These are phyloP conservation scores for Calonectria crousiana DNA, from an alignment of 2,329 filamentous ascomycete species.

Conservation along the genomic window DNA sequence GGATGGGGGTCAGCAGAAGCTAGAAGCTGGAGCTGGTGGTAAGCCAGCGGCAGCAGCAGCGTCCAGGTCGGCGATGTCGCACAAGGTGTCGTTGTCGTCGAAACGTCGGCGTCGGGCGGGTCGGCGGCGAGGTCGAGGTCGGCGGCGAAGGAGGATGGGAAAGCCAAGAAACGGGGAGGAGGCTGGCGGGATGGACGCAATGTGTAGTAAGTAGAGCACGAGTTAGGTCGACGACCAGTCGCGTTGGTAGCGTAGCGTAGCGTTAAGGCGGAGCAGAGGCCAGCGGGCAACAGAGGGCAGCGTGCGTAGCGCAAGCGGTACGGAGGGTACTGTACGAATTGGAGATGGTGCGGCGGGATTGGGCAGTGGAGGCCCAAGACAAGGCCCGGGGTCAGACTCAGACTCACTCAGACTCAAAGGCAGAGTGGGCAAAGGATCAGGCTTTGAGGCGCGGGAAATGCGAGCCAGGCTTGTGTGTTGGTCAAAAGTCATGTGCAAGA, in stretches of 20 bases:
- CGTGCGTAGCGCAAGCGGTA: constrained; percentile 17
- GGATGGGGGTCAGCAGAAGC: constrained; percentile 26
- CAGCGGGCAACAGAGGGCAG: constrained; percentile 16
- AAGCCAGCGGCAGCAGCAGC: constrained; percentile 19
- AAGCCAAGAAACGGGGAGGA: constrained; percentile 30
- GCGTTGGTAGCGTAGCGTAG: constrained; percentile 23
- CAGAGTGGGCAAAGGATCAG: neutral
- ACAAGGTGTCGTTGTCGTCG: constrained; percentile 17
- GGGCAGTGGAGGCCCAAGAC: constrained; percentile 45
- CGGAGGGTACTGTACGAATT: constrained; percentile 21
- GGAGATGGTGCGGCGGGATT: constrained; percentile 38
- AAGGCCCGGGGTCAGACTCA: constrained; percentile 22
- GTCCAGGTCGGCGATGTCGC: constrained; percentile 22
- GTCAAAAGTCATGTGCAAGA: constrained; percentile 16
- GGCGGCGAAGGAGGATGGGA: constrained; percentile 28
- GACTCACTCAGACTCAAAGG: neutral
- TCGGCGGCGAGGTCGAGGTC: constrained; percentile 23
- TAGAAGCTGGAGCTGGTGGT: constrained; percentile 33
- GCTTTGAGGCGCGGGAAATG: neutral
- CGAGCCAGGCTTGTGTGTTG: neutral
- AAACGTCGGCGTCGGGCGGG: constrained; percentile 33
- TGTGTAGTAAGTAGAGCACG: constrained; percentile 33
- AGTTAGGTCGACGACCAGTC: constrained; percentile 33
- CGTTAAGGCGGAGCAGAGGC: constrained; percentile 25
- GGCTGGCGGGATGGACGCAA: constrained; percentile 35